phyloP scores from a whole-genome alignment of 768 basidiomycete genomes.

The Boletus edulis region DNA sequence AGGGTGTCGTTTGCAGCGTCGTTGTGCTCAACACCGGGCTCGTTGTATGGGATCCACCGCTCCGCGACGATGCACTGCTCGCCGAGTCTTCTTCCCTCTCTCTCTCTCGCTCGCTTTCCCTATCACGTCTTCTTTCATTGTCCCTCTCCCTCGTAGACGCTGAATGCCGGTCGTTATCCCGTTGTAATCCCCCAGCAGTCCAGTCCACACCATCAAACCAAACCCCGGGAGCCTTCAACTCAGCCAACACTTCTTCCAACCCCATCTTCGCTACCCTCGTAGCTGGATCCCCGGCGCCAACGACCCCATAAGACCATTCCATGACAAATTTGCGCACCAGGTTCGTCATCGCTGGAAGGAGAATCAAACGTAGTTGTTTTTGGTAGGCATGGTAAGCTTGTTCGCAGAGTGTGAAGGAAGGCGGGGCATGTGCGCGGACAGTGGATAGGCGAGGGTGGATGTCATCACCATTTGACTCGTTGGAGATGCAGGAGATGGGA shows the following conservation, averaged over 20 bases:
- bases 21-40: constrained; percentile 74
- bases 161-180: constrained; percentile 40
- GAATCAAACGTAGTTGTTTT: constrained; percentile 55
- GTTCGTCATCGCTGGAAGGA: constrained; percentile 67
- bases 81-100: constrained; percentile 48
- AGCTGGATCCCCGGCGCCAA: constrained; percentile 49
- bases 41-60: constrained; percentile 56
- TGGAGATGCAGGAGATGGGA: constrained; percentile 11
- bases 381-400: constrained; percentile 57
- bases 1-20: constrained; percentile 76
- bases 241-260: constrained; percentile 56
- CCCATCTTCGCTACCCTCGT: constrained; percentile 53
- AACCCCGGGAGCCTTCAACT: constrained; percentile 53
- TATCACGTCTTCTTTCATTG: constrained; percentile 16
- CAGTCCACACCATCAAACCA: constrained; percentile 80
- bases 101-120: constrained; percentile 36
- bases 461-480: constrained; percentile 15
- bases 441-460: constrained; percentile 50
- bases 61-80: constrained; percentile 45
- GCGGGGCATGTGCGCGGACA: constrained; percentile 52
- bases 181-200: constrained; percentile 31
- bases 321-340: constrained; percentile 64
- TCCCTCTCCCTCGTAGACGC: constrained; percentile 12
- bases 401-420: constrained; percentile 63
- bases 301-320: constrained; percentile 50